These are phyloP conservation scores for Phycomyces blakesleeanus DNA, from an alignment of 192 early-diverging fungal species.

Conservation along the genomic window DNA sequence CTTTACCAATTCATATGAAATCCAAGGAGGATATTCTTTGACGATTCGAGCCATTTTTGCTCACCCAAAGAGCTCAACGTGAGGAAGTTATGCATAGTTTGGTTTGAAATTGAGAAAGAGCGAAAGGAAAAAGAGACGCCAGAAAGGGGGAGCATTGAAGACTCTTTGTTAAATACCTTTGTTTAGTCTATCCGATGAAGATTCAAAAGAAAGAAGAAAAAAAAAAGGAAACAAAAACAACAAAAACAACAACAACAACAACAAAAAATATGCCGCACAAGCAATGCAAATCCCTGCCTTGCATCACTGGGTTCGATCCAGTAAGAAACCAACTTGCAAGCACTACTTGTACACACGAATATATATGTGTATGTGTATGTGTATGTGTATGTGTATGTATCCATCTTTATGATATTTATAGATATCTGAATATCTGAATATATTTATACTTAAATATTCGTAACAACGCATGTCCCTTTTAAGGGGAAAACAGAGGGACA, in stretches of 20 bases:
- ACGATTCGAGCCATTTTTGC: background rate
- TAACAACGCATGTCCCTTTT: background rate
- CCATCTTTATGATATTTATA: no score
- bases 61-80: background rate
- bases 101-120: background rate
- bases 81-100: background rate
- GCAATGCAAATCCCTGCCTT: conserved; percentile 1
- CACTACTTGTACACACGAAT: no score
- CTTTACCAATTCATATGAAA: background rate
- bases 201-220: no score
- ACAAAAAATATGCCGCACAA: no score
- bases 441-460: background rate
- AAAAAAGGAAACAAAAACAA: no score
- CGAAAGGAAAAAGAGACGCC: background rate
- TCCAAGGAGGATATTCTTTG: background rate
- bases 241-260: no score
- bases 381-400: no score
- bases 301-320: background rate
- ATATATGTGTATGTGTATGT: background rate
- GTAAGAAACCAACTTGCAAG: no score
- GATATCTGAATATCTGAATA: no score
- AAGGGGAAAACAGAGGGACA: background rate
- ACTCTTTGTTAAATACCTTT: no score
- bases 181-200: no score
- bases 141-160: background rate